phyloP scores from a whole-genome alignment of 306 rosid species.

The Castanea sativa region DNA sequence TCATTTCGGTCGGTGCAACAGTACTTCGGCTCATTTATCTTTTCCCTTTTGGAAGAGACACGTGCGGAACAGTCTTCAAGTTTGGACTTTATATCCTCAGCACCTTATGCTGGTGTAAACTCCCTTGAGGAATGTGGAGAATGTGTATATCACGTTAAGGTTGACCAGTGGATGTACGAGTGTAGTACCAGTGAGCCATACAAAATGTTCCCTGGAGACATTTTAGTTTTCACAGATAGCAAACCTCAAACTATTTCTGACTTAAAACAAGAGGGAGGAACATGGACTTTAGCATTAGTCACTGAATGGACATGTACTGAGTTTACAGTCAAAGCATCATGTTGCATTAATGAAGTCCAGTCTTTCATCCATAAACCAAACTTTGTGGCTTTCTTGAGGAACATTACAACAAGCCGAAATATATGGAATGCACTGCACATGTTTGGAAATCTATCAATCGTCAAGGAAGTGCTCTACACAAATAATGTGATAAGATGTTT shows the following conservation, averaged over 20 bases:
- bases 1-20: constrained; percentile 38
- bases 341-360: constrained; percentile 19
- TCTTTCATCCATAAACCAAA: constrained; percentile 20
- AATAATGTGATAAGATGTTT: constrained; percentile 37
- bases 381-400: constrained; percentile 46
- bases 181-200: constrained; percentile 47
- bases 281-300: constrained; percentile 52
- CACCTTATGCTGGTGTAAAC: constrained; percentile 51
- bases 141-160: constrained; percentile 33
- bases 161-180: constrained; percentile 50
- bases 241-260: constrained; percentile 49
- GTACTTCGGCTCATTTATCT: constrained; percentile 43
- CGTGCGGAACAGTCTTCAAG: constrained; percentile 45
- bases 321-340: constrained; percentile 45
- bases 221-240: constrained; percentile 52
- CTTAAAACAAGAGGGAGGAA: constrained; percentile 44
- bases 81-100: constrained; percentile 43
- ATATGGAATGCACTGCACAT: constrained; percentile 59
- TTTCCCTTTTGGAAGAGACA: constrained; percentile 65
- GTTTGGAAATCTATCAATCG: constrained; percentile 28
- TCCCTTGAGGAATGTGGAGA: constrained; percentile 21
- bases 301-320: constrained; percentile 19
- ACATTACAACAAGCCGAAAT: constrained; percentile 40
- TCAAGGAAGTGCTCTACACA: constrained; percentile 34
- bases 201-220: constrained; percentile 65